These are phyloP conservation scores for Malus hybrid DNA, from an alignment of 331 rosid species.

Conservation along the genomic window DNA sequence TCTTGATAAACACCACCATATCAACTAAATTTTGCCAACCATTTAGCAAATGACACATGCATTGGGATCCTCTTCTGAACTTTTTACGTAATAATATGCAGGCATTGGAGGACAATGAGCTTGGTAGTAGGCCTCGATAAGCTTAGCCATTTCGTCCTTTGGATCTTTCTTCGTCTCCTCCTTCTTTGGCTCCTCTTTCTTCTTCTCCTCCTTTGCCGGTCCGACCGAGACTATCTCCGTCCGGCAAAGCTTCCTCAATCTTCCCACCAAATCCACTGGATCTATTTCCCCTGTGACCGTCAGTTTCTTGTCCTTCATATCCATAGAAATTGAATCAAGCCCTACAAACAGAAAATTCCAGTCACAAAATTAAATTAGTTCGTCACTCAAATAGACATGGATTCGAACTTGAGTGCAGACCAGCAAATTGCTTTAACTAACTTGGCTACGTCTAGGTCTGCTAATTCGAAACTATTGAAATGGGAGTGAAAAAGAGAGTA, in stretches of 20 bases:
- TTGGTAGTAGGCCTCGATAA: neutral
- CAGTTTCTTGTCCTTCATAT: conserved; percentile 58
- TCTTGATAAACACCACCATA: neutral
- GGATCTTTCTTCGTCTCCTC: conserved; percentile 26
- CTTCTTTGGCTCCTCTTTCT: conserved; percentile 42
- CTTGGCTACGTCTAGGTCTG: too few relatives aligned
- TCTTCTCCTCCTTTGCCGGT: conserved; percentile 55
- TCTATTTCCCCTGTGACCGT: conserved; percentile 59
- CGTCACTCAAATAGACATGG: too few relatives aligned
- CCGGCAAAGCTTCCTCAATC: conserved; percentile 45
- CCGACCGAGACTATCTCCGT: conserved; percentile 50
- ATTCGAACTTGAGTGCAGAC: too few relatives aligned
- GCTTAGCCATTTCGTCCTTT: conserved; percentile 1
- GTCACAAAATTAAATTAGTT: neutral
- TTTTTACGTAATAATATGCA: conserved; percentile 14
- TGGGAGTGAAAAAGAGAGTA: neutral
- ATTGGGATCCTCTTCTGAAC: conserved; percentile 65
- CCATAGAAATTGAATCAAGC: conserved; percentile 58
- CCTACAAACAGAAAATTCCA: conserved; percentile 31
- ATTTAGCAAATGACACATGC: conserved; percentile 59
- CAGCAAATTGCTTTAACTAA: too few relatives aligned
- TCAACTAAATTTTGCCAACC: neutral
- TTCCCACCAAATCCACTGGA: conserved; percentile 42
- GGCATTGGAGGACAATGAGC: conserved; percentile 4
- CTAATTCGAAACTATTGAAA: neutral